Evolutionary conservation across 441 rosid genomes (phyloP), one percentile per base, ranked within the genome.

Genomic region (Adansonia grandidieri): DNA sequence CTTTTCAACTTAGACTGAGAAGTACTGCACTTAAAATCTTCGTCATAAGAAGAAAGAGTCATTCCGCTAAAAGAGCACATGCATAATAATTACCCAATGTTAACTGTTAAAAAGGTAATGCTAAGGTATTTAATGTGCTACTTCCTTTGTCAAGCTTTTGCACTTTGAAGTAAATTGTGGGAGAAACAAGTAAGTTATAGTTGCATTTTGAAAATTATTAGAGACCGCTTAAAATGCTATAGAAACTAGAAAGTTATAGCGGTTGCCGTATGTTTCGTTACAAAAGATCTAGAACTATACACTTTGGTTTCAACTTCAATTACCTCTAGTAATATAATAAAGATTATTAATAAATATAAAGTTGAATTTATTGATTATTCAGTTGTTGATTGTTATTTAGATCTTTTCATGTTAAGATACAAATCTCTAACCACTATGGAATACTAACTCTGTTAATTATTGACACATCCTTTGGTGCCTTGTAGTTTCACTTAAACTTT

Each of bases 271-370:
- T 71, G 61, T 71, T 71, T 32, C 61, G 53, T 71, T 15, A 67
- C 72, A 51, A 51, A 71, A 51, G 61, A 28, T 69, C 11, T 32
- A 15, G 60, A 71, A 71, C 44, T 71, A 28, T 51, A 51, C 8
- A 10, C 15, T 3, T 71, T 15, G 47, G 47, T 28, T 69, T 69
- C 40, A 11, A 7, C 7, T 24, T 70, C 61, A 24, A 13, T 70
- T 70, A 15, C 14, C 2, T 50, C 6, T 71, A 50, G 22, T 13
- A 24, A 15, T 71, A 71, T 51, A 6, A 50, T 67, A 50, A 24
- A 24, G 44, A 63, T 28, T 42, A 32, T 28, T 5, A 10, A 0
- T 22, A 61, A 24, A 4, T 4, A 4, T 61, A 10, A 24, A 11
- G 6, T 69, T 22, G 37, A 22, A 48, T 69, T 22, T 5, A 51